Percentiles rank a stretch among this genome's conserved stretches.
phyloP scores from a whole-genome alignment of 1,284 basidiomycete species.

The Tilletia walkeri region DNA sequence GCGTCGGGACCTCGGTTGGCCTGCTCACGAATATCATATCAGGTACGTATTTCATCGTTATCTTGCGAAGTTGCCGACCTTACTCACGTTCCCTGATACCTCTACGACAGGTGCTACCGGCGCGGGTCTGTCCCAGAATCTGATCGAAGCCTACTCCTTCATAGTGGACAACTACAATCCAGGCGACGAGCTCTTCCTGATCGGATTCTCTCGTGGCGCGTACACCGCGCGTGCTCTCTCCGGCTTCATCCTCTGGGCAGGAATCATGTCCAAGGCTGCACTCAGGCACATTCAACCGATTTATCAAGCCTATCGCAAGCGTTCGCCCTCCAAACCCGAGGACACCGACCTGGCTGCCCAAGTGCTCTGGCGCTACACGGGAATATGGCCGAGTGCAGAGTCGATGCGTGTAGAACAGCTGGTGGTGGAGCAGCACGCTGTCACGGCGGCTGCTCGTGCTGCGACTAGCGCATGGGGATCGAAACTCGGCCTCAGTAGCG shows the following conservation, averaged over 20 bases:
- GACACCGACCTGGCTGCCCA: background rate
- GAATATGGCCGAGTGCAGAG: slow-evolving; percentile 9
- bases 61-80: background rate
- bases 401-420: background rate
- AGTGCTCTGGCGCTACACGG: slow-evolving; percentile 11
- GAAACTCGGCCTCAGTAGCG: background rate
- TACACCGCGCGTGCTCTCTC: slow-evolving; percentile 50
- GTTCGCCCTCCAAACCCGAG: slow-evolving; percentile 10
- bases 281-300: slow-evolving; percentile 11
- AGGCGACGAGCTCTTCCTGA: slow-evolving; percentile 19
- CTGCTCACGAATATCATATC: slow-evolving; percentile 1
- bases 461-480: no score
- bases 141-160: slow-evolving; percentile 15
- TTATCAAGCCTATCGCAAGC: slow-evolving; percentile 4
- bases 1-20: background rate
- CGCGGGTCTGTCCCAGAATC: slow-evolving; percentile 7
- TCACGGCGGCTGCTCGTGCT: no score
- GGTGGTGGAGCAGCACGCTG: background rate
- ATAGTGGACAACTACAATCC: slow-evolving; percentile 17
- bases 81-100: background rate
- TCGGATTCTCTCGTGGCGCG: slow-evolving; percentile 18
- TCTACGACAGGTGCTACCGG: slow-evolving; percentile 1
- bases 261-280: slow-evolving; percentile 12
- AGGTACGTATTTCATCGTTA: background rate
- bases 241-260: slow-evolving; percentile 61